Conservation (phyloP, 2,329 filamentous ascomycete genomes). For the Aspergillus spinulosporus region DNA sequence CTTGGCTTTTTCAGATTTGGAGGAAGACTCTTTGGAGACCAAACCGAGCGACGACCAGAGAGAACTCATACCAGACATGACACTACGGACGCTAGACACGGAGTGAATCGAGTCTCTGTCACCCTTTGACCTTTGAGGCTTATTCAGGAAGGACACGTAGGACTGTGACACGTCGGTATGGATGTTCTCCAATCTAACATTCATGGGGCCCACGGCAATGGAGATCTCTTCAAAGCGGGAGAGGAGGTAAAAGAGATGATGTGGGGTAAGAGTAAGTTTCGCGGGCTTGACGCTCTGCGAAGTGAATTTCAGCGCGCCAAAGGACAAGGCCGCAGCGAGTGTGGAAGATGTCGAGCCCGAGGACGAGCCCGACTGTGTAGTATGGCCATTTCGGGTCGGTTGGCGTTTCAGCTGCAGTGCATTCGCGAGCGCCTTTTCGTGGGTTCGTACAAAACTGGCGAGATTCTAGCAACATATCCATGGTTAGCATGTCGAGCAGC, state of each 20-base stretch:
- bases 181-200: conserved; percentile 89
- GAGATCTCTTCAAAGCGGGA: conserved; percentile 92
- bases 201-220: conserved; percentile 93
- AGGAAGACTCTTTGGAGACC: conserved; percentile 72
- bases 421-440: conserved; percentile 96
- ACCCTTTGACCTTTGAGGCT: conserved; percentile 76
- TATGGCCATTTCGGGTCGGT: conserved; percentile 66
- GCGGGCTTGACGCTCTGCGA: conserved; percentile 84
- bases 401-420: conserved; percentile 81
- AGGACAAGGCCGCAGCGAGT: conserved; percentile 80
- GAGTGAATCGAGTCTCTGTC: conserved; percentile 92
- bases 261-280: conserved; percentile 88
- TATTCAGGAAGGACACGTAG: conserved; percentile 92
- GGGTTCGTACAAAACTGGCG: conserved; percentile 91
- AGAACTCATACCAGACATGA: conserved; percentile 94
- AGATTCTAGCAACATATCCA: conserved; percentile 66
- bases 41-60: conserved; percentile 89
- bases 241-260: conserved; percentile 94
- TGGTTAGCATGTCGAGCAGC: conserved; percentile 12
- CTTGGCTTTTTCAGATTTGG: conserved; percentile 87
- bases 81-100: conserved; percentile 92
- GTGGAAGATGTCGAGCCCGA: conserved; percentile 69
- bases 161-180: conserved; percentile 81
- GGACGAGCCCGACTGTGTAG: conserved; percentile 55
- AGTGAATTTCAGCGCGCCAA: conserved; percentile 80